Base-by-base conservation (phyloP, 2,329 filamentous ascomycete genomes). In the Nothomitra cinnamomea region DNA sequence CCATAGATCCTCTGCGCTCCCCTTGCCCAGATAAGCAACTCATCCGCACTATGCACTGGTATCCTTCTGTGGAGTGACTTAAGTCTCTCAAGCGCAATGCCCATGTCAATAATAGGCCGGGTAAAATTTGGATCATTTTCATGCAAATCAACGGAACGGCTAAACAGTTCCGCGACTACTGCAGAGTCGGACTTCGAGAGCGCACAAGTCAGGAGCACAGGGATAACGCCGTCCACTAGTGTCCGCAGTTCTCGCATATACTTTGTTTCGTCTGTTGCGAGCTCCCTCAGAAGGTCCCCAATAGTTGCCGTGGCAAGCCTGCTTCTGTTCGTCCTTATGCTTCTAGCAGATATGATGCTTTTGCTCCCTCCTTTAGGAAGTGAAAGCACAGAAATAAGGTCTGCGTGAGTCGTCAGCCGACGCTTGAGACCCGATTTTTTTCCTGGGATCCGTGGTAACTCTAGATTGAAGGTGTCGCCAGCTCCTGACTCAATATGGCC, bases 91-190 rank as follows among this genome's bases (percentile, higher is more conserved):
- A 98, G 74, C 2, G 84, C 82, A 54, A 95, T 77, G 6, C 92
- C 92, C 89, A 98, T 96, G 60, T 87, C 82, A 43, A 96, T 81
- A 53, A 98, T 94, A 0, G 90, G 85, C 65, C 87, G 86, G 13
- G 86, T 88, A 58, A 89, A 74, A 61, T 76, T 77, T 57, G 75
- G 66, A 55, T 85, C 67, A 22, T 70, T 74, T 59, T 79, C 78
- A 48, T 72, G 69, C 13, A 70, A 68, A 22, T 73, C 69, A 13
- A 69, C 61, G 17, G 74, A 73, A 8, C 76, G 73, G 17, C 77
- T 77, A 62, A 90, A 88, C 1, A 90, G 70, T 3, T 82, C 80
- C 19, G 79, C 76, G 2, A 79, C 76, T 49, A 80, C 73, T 13
- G 76, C 76, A 5, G 78, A 77, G 57, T 81, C 78, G 1, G 80